Evolutionary conservation across 768 basidiomycete genomes (phyloP).

Genomic region (Macrolepiota albuminosa): DNA sequence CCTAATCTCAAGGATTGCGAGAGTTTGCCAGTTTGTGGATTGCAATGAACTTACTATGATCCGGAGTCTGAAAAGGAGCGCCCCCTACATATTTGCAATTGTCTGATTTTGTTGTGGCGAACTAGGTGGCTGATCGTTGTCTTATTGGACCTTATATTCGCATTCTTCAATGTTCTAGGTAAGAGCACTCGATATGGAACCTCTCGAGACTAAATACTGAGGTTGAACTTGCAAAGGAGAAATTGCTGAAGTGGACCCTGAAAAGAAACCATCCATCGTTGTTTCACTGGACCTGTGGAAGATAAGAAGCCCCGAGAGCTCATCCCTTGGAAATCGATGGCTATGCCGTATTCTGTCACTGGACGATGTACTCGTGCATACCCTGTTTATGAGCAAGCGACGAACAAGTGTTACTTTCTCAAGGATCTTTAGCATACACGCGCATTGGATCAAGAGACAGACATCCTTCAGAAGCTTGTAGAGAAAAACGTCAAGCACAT

Average conservation of each 20-base stretch:
- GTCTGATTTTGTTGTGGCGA: no score
- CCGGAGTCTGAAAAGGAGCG: no score
- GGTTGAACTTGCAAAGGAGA: no score
- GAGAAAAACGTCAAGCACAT: slow-evolving; percentile 14
- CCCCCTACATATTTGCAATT: no score
- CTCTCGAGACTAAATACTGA: no score
- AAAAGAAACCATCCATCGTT: not conserved
- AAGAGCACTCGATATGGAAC: no score
- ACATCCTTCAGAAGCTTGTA: slow-evolving; percentile 12
- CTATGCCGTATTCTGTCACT: slow-evolving; percentile 7
- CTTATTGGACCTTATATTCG: no score
- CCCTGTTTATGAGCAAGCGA: slow-evolving; percentile 8
- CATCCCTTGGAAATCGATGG: slow-evolving; percentile 14
- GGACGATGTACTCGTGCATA: slow-evolving; percentile 7
- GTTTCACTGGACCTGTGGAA: slow-evolving; percentile 5
- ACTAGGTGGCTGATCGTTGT: no score
- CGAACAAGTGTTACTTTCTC: slow-evolving; percentile 15
- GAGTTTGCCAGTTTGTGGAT: no score
- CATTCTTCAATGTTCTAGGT: no score
- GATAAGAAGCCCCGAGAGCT: not conserved
- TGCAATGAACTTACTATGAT: no score
- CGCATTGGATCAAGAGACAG: slow-evolving; percentile 12
- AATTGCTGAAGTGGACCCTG: not conserved
- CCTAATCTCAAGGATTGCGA: no score
- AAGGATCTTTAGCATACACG: slow-evolving; percentile 23